These are phyloP conservation scores for Linnemannia schmuckeri DNA, from an alignment of 192 early-diverging fungal species.

Conservation along the genomic window DNA sequence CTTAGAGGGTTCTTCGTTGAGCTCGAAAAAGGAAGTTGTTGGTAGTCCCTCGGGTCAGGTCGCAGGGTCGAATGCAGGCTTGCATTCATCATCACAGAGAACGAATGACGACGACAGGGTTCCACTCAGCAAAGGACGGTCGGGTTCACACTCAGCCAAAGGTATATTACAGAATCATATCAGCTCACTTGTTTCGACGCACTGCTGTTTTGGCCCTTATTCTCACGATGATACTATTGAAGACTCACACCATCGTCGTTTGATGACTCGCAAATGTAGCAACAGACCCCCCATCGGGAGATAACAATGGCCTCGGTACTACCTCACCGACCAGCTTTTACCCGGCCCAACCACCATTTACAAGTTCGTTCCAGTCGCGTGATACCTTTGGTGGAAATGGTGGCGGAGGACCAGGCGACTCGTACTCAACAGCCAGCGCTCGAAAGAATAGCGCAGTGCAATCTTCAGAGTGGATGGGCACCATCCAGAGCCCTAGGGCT, in stretches of 20 bases:
- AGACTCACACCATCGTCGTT: neutral
- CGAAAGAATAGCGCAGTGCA: conserved; percentile 17
- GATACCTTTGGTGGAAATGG: conserved; percentile 37
- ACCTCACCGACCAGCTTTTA: conserved; percentile 21
- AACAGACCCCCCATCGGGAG: conserved; percentile 36
- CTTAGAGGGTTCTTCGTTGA: neutral
- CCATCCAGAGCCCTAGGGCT: conserved; percentile 39
- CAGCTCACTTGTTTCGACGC: neutral
- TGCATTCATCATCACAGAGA: neutral
- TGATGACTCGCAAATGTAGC: neutral
- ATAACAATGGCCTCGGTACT: conserved; percentile 14
- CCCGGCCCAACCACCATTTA: conserved; percentile 26
- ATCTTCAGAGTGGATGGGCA: conserved; percentile 45
- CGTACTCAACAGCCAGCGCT: neutral
- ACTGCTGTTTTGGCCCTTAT: neutral
- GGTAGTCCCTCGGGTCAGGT: neutral
- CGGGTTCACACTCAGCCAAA: conserved; percentile 32
- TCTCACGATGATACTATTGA: neutral
- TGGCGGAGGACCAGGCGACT: conserved; percentile 15
- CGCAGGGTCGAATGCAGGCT: neutral
- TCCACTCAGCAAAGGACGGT: neutral
- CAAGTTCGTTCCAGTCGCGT: conserved; percentile 26
- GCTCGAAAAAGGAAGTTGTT: neutral
- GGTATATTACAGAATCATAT: neutral
- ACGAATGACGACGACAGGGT: conserved; percentile 13